Evolutionary conservation across 1,139 yeast species (phyloP), one percentile per base, ranked within the genome.

Genomic region (Blastobotrys apis): DNA sequence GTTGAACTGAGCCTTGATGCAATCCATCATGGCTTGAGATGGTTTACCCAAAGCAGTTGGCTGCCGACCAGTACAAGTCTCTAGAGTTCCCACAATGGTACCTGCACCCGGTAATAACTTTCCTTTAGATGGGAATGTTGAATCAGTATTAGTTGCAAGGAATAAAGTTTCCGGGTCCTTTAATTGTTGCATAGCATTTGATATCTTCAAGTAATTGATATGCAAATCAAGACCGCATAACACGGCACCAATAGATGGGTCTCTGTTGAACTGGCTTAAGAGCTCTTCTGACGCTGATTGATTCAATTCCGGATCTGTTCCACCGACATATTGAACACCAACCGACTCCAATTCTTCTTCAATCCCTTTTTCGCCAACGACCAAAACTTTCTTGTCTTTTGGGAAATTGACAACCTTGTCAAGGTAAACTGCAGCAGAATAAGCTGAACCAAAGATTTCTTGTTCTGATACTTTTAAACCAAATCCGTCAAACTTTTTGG

Each of bases 121-220:
- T 1, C 95, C 96, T 62, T 85, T 82, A 47, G 84, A 78, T 4
- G 98, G 98, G 70, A 81, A 92, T 0, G 98, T 92, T 1, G 95
- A 84, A 63, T 92, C 98, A 39, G 84, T 84, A 63, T 92, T 92
- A n/a, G 98, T 92, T 23, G 97, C 97, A 53, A 94, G 73, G 63
- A 88, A 92, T 31, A 84, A 77, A 4, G 87, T 72, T 1, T 77
- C 71, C 41, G 82, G 80, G 53, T 83, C 74, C 52, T 75, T 76
- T 43, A 92, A 71, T 57, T 92, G 90, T 58, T 86, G 88, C 69
- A 90, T 73, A 3, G 97, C 86, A 27, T 80, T 71, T 2, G 95
- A 84, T 43, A 88, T 68, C 64, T 87, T 84, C 59, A 84, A 78
- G 63, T 92, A 92, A 64, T 85, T 88, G 53, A 90, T 64, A 41